These are phyloP conservation scores for Arachis stenosperma DNA, from an alignment of 306 rosid species.

Conservation along the genomic window DNA sequence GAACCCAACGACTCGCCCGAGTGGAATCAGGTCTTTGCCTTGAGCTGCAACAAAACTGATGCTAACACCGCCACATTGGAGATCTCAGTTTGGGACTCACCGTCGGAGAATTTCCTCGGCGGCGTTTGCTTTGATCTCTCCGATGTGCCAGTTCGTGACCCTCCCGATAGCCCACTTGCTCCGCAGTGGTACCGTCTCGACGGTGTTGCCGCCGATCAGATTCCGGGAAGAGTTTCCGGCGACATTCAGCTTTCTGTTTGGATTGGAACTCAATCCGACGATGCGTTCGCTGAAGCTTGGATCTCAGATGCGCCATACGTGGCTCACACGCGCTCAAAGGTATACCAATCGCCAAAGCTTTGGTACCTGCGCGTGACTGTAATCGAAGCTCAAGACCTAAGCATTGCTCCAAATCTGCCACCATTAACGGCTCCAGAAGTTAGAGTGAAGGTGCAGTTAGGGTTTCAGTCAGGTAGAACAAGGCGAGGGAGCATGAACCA, in stretches of 20 bases:
- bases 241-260: conserved; percentile 53
- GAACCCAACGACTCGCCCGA: conserved; percentile 80
- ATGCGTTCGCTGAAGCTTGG: conserved; percentile 54
- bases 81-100: conserved; percentile 71
- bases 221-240: conserved; percentile 43
- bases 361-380: conserved; percentile 52
- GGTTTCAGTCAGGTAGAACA: conserved; percentile 72
- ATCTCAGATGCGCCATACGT: conserved; percentile 49
- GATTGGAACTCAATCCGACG: conserved; percentile 58
- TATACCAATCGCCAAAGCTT: conserved; percentile 56
- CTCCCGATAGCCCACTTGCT: conserved; percentile 56
- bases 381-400: conserved; percentile 53
- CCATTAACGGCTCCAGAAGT: conserved; percentile 90
- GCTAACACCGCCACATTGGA: conserved; percentile 57
- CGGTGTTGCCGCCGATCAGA: conserved; percentile 48
- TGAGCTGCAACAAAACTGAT: conserved; percentile 61
- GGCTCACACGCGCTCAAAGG: conserved; percentile 55
- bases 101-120: conserved; percentile 70
- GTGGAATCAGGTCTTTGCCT: conserved; percentile 74
- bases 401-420: conserved; percentile 73
- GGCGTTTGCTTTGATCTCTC: conserved; percentile 71
- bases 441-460: conserved; percentile 67
- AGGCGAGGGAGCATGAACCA: conserved; percentile 86
- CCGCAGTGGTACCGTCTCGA: conserved; percentile 62
- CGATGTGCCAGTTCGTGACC: conserved; percentile 53